Base-by-base conservation (phyloP, 305 asterid species). In the Fraxinus nigra region DNA sequence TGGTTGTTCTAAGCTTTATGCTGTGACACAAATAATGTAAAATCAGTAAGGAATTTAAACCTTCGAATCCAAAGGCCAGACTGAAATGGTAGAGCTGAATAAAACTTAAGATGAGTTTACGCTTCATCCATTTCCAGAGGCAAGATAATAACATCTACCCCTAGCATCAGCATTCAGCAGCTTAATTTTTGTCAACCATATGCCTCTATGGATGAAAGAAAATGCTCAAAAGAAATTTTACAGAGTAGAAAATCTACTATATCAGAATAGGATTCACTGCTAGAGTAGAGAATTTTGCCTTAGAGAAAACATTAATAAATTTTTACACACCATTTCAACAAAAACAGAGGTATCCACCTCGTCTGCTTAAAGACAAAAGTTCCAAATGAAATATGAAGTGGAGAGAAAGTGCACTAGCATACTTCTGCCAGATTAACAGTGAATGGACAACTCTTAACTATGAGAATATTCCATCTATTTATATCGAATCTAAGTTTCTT, bases 1-100 rank as follows among this genome's bases (percentile, higher is more conserved):
- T 89, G 79, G 79, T 86, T 85, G 98, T 88, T 91, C 99, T 92
- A 80, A 89, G 91, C 86, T 94, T 96, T 87, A 96, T 96, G 86
- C 99, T 96, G 92, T 75, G 79, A 75, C 84, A 83, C 48, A 84
- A 72, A 82, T 69, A 69, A 82, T 8, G 34, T 77, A 82, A 38
- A 83, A 80, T 51, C 76, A 81, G 77, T 34, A 61, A 85, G 76
- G 85, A 77, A 46, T 40, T 75, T 48, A 79, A 80, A 80, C 40
- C 54, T 79, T 76, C 69, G 43, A 46, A 59, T 63, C 70, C 69
- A 30, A 35, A 75, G 40, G 77, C 40, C 67, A 73, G 63, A 73
- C 51, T 40, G 24, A 79, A 70, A 65, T 18, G 30, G 37, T 16
- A n/a, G 48, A 59, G 20, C 76, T 33, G 43, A 70, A 33, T 33